Evolutionary conservation across 2,329 filamentous ascomycete species (phyloP).

Genomic region (Xylaria sp.): DNA sequence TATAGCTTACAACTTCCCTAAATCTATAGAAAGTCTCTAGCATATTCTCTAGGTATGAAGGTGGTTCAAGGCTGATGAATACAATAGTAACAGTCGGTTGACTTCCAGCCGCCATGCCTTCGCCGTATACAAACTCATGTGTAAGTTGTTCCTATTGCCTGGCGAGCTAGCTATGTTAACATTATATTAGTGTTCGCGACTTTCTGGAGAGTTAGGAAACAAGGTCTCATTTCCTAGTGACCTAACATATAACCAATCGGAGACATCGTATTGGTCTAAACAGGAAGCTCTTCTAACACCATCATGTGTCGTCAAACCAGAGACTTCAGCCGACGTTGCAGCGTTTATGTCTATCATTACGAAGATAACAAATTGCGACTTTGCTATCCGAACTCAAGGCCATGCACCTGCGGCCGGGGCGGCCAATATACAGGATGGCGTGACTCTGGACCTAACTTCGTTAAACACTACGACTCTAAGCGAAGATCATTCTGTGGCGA

Average conservation of each 20-base stretch:
- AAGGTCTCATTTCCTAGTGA: conserved; percentile 1
- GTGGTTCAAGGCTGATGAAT: not conserved
- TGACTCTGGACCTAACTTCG: not conserved
- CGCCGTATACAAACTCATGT: not conserved
- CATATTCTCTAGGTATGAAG: not conserved
- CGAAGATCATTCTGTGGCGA: conserved; percentile 21
- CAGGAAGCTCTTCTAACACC: not conserved
- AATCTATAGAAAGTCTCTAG: not conserved
- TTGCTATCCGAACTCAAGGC: conserved; percentile 1
- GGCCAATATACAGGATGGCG: conserved; percentile 7
- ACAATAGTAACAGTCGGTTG: not conserved
- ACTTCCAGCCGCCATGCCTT: not conserved
- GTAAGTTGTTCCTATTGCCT: not conserved
- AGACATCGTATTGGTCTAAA: conserved; percentile 6
- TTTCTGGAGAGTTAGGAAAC: not conserved
- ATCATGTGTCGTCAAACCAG: not conserved
- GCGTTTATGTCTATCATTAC: conserved; percentile 2
- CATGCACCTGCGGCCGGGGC: conserved; percentile 5
- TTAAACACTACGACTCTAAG: not conserved
- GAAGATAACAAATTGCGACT: not conserved
- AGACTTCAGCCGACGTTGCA: conserved; percentile 5
- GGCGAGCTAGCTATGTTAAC: not conserved
- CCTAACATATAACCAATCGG: not conserved
- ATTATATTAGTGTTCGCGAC: not conserved
- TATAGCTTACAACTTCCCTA: not conserved